These are phyloP conservation scores for Sorghum bicolor DNA, from an alignment of 176 grass and related monocot genomes.

Conservation along the genomic window DNA sequence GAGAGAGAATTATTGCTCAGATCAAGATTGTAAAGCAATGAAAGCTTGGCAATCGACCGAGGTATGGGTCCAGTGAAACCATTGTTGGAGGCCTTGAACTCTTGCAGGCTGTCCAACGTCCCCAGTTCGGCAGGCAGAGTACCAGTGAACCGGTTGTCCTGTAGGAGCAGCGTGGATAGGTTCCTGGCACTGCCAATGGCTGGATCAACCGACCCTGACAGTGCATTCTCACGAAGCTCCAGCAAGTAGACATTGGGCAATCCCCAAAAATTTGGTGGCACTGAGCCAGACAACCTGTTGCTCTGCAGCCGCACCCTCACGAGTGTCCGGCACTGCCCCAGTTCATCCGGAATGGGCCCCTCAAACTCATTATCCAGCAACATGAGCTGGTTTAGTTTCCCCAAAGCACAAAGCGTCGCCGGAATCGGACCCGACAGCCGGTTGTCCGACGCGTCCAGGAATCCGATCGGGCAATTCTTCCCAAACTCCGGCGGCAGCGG, in stretches of 20 bases:
- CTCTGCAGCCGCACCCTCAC: conserved; percentile 51
- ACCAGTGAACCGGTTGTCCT: conserved; percentile 66
- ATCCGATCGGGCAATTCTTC: conserved; percentile 49
- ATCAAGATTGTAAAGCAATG: conserved; percentile 38
- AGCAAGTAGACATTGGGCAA: conserved; percentile 57
- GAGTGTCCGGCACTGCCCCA: conserved; percentile 61
- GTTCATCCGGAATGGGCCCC: conserved; percentile 49
- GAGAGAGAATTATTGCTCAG: conserved; percentile 72
- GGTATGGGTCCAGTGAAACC: conserved; percentile 56
- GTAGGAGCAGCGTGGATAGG: conserved; percentile 53
- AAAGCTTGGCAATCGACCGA: conserved; percentile 14
- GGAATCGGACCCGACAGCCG: conserved; percentile 64
- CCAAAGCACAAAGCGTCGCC: conserved; percentile 41
- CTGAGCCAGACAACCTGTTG: conserved; percentile 58
- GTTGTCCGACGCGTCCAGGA: conserved; percentile 68
- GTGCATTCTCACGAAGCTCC: conserved; percentile 54
- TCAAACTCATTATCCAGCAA: conserved; percentile 65
- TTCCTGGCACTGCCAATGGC: conserved; percentile 53
- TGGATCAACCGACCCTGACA: conserved; percentile 60
- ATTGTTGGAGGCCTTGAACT: conserved; percentile 59
- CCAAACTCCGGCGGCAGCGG: conserved; percentile 62
- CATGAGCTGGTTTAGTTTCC: conserved; percentile 57
- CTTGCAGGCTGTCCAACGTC: conserved; percentile 29
- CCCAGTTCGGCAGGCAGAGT: conserved; percentile 65
- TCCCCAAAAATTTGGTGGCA: conserved; percentile 62